These are phyloP conservation scores for Aaosphaeria pasadenensis DNA, from an alignment of 2,329 filamentous ascomycete species.

Conservation along the genomic window DNA sequence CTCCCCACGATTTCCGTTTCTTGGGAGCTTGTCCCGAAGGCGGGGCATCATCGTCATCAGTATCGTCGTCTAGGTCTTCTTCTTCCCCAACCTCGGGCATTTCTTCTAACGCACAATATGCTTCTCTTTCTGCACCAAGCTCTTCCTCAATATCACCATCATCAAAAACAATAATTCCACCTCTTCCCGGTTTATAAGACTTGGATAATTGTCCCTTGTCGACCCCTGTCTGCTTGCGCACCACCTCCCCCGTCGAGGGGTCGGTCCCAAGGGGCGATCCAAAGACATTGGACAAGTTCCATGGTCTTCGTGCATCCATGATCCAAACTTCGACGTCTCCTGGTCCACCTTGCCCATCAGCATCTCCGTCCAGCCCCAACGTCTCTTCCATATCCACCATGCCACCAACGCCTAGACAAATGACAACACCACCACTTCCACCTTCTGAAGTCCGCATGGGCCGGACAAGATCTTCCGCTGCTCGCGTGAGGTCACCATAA, in stretches of 20 bases:
- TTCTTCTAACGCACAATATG: conserved; percentile 79
- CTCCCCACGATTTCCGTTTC: conserved; percentile 42
- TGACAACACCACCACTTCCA: conserved; percentile 81
- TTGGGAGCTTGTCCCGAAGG: conserved; percentile 34
- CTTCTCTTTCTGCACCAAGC: conserved; percentile 68
- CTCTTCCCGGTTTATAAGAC: conserved; percentile 72
- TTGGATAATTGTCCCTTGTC: conserved; percentile 69
- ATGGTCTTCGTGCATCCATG: conserved; percentile 84
- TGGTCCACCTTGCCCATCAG: conserved; percentile 61
- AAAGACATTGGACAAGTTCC: conserved; percentile 94
- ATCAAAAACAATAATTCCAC: conserved; percentile 91
- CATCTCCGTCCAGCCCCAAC: conserved; percentile 70
- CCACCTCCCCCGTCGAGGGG: conserved; percentile 46
- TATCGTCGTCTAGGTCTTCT: conserved; percentile 46
- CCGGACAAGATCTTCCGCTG: conserved; percentile 72
- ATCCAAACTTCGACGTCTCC: conserved; percentile 94
- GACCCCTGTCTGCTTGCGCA: conserved; percentile 62
- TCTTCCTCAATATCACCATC: conserved; percentile 93
- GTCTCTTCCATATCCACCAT: conserved; percentile 82
- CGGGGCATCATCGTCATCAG: conserved; percentile 47
- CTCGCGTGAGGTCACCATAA: conserved; percentile 82
- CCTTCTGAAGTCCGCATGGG: conserved; percentile 85
- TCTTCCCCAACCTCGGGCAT: conserved; percentile 88
- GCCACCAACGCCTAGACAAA: conserved; percentile 90
- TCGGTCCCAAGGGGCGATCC: conserved; percentile 55